These are phyloP conservation scores for Spergularia bocconei DNA, from an alignment of 148 eudicot genomes.

Conservation along the genomic window DNA sequence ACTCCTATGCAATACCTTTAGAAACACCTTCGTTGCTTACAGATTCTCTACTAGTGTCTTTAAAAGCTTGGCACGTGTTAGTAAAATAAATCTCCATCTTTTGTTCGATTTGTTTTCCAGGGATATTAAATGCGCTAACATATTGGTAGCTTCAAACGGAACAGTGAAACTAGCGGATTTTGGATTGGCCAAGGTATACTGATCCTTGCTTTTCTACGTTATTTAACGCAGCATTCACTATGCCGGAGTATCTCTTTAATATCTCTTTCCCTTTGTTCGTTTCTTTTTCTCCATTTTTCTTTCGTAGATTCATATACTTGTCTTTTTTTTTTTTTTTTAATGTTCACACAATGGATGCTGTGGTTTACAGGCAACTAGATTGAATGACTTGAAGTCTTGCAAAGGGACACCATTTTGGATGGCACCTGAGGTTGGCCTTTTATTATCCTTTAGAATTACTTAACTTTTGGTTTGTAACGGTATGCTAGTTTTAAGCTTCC, in stretches of 20 bases:
- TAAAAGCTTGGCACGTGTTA: background rate
- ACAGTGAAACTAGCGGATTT: conserved; percentile 87
- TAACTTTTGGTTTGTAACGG: background rate
- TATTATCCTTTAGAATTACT: background rate
- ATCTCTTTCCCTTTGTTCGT: background rate
- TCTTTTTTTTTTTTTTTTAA: background rate
- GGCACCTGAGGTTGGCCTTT: conserved; percentile 88
- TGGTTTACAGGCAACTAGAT: conserved; percentile 54
- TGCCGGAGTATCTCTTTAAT: background rate
- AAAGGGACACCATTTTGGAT: conserved; percentile 94
- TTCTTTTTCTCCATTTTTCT: background rate
- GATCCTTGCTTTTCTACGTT: conserved; percentile 11
- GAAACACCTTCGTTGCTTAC: no score
- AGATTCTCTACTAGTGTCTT: no score
- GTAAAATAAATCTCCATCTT: conserved; percentile 5
- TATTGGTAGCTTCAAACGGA: conserved; percentile 71
- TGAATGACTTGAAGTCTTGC: conserved; percentile 84
- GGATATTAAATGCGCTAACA: conserved; percentile 89
- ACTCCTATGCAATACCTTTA: no score
- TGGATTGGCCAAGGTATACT: conserved; percentile 84
- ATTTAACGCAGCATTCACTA: background rate
- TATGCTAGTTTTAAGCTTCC: background rate
- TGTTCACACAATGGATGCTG: conserved; percentile 6
- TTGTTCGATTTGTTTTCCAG: conserved; percentile 34
- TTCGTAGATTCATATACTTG: background rate